Percentiles rank a stretch among this genome's conserved stretches.
phyloP scores from a whole-genome alignment of 1,139 yeast genomes.

The Pneumocystis jirovecii region DNA sequence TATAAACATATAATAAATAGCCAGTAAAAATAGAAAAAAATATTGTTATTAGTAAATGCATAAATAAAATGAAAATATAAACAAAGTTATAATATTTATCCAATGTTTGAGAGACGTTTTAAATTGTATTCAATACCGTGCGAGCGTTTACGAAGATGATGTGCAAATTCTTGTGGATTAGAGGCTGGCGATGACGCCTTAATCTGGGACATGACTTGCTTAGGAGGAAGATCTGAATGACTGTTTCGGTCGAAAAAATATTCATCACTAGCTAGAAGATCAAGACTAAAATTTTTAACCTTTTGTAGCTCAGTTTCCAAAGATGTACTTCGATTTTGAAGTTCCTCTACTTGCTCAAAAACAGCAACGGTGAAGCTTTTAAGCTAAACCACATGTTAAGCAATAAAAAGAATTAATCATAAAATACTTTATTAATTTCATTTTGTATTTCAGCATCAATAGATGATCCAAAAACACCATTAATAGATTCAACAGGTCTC shows the following conservation, averaged over 20 bases:
- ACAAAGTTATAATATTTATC: neutral
- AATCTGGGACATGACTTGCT: neutral
- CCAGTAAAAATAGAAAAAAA: neutral
- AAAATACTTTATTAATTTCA: neutral
- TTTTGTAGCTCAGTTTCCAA: neutral
- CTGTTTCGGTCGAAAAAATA: neutral
- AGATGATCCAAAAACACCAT: neutral
- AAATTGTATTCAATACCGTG: neutral
- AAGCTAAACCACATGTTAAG: neutral
- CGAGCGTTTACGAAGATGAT: neutral
- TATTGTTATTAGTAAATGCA: neutral
- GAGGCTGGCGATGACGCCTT: neutral
- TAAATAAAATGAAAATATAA: neutral
- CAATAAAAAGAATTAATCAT: neutral
- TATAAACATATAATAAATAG: neutral
- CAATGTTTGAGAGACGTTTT: neutral
- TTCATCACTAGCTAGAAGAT: neutral
- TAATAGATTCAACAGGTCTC: neutral
- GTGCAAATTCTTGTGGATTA: neutral
- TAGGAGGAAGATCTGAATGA: neutral
- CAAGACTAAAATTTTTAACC: constrained; percentile 1
- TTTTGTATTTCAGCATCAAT: neutral
- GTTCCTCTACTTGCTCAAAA: neutral
- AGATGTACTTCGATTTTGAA: neutral
- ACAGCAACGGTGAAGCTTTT: neutral